These are phyloP conservation scores for Halophytophthora polymorphica DNA, from an alignment of 352 stramenopile species.

Conservation along the genomic window DNA sequence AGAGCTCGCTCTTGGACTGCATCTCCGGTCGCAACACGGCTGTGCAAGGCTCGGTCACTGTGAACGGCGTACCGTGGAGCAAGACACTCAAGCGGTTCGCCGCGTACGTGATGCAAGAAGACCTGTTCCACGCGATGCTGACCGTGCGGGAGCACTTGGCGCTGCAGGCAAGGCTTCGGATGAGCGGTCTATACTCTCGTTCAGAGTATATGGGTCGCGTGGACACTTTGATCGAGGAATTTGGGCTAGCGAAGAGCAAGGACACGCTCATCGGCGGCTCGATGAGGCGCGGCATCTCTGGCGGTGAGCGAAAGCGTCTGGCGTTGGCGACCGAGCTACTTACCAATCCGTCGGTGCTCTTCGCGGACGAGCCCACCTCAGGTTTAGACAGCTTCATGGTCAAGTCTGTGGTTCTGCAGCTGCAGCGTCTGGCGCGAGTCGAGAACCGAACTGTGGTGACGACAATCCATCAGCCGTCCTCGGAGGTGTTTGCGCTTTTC, in stretches of 20 bases:
- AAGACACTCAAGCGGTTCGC: slow-evolving; percentile 25
- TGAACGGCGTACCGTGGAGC: slow-evolving; percentile 59
- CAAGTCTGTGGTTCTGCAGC: slow-evolving; percentile 43
- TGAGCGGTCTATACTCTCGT: slow-evolving; percentile 31
- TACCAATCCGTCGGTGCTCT: slow-evolving; percentile 66
- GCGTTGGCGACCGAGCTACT: slow-evolving; percentile 76
- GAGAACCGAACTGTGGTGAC: slow-evolving; percentile 78
- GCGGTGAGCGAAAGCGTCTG: slow-evolving; percentile 78
- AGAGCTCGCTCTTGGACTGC: slow-evolving; percentile 93
- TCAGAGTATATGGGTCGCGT: slow-evolving; percentile 36
- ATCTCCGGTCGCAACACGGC: slow-evolving; percentile 87
- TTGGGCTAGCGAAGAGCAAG: slow-evolving; percentile 42
- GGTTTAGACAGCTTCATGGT: slow-evolving; percentile 56
- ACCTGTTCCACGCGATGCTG: slow-evolving; percentile 83
- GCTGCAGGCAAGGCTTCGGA: slow-evolving; percentile 76
- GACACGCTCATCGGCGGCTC: slow-evolving; percentile 52
- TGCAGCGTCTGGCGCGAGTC: slow-evolving; percentile 59
- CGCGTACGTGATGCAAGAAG: slow-evolving; percentile 86
- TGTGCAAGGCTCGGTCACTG: slow-evolving; percentile 48
- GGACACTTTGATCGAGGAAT: slow-evolving; percentile 43
- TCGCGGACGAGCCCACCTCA: slow-evolving; percentile 79
- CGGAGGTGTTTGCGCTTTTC: slow-evolving; percentile 45
- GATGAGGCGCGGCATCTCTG: slow-evolving; percentile 58
- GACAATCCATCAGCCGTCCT: slow-evolving; percentile 84
- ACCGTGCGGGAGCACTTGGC: slow-evolving; percentile 83